Percentiles rank a stretch among this genome's conserved stretches.
These are phyloP conservation scores for Calvatia gigantea DNA, from an alignment of 768 basidiomycete genomes.

Conservation along the genomic window DNA sequence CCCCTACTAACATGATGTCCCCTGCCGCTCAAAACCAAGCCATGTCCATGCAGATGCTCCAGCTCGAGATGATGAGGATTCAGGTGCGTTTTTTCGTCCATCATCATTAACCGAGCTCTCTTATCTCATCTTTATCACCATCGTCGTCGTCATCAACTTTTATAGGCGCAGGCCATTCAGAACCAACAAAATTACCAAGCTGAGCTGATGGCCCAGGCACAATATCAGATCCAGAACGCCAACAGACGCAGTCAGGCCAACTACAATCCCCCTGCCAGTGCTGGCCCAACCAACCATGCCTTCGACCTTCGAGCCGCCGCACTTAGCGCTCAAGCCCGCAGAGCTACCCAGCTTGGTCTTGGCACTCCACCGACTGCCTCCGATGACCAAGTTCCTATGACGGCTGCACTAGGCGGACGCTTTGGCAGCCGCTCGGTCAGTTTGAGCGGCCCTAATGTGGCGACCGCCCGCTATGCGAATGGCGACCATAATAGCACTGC, in stretches of 20 bases:
- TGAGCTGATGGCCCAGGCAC: conserved; percentile 57
- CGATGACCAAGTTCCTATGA: conserved; percentile 75
- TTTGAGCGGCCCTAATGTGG: conserved; percentile 27
- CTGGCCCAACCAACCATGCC: conserved; percentile 59
- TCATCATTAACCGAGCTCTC: background rate
- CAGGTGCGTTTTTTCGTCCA: conserved; percentile 58
- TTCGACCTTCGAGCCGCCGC: conserved; percentile 65
- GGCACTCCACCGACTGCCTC: conserved; percentile 15
- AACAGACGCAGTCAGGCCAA: conserved; percentile 45
- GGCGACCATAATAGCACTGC: conserved; percentile 42
- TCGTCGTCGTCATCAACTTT: conserved; percentile 13
- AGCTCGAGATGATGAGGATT: conserved; percentile 76
- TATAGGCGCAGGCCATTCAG: conserved; percentile 69
- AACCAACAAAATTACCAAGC: conserved; percentile 77
- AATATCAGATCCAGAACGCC: conserved; percentile 33
- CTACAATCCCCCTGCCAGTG: conserved; percentile 62
- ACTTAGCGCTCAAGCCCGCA: conserved; percentile 57
- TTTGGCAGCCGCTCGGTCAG: conserved; percentile 65
- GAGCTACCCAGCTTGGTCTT: conserved; percentile 59
- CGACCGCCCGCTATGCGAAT: conserved; percentile 28
- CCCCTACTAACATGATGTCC: conserved; percentile 35
- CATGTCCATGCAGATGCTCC: conserved; percentile 82
- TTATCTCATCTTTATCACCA: conserved; percentile 16
- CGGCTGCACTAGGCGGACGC: conserved; percentile 71
- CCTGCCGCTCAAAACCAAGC: conserved; percentile 57